A percentile compares a stretch with the other conserved stretches of the same genome.
Evolutionary conservation across 306 rosid species (phyloP).

Genomic region (Senna tora): DNA sequence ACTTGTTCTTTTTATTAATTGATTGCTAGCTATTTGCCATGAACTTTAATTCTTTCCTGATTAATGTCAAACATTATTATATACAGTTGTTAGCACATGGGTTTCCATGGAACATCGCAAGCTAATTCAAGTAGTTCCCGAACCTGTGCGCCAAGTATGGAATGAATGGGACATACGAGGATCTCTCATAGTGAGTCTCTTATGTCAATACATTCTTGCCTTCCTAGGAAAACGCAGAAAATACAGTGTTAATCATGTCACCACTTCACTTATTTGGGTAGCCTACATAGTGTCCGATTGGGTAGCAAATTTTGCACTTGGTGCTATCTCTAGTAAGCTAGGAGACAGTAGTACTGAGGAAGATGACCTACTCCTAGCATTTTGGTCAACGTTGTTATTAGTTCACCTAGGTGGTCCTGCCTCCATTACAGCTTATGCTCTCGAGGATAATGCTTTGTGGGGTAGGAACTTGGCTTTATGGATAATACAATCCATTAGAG

Average conservation of each 20-base stretch:
- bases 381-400: conserved; percentile 5
- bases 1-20: no score
- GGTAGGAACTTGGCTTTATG: background rate
- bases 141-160: background rate
- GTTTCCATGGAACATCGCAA: background rate
- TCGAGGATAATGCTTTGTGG: conserved; percentile 31
- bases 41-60: no score
- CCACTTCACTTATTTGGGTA: background rate
- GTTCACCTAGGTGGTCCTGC: conserved; percentile 30
- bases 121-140: conserved; percentile 4
- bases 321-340: background rate
- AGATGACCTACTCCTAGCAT: background rate
- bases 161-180: conserved; percentile 6
- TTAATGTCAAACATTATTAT: background rate
- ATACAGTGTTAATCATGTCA: background rate
- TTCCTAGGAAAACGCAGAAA: background rate
- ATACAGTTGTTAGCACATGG: conserved; percentile 4
- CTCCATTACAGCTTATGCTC: conserved; percentile 28
- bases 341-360: conserved; percentile 10
- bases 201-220: background rate
- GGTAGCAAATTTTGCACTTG: conserved; percentile 18
- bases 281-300: conserved; percentile 3
- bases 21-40: background rate
- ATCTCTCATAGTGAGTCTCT: background rate
- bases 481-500: background rate